Evolutionary conservation across 2,329 filamentous ascomycete species (phyloP).

Genomic region (Curvularia spicifera): DNA sequence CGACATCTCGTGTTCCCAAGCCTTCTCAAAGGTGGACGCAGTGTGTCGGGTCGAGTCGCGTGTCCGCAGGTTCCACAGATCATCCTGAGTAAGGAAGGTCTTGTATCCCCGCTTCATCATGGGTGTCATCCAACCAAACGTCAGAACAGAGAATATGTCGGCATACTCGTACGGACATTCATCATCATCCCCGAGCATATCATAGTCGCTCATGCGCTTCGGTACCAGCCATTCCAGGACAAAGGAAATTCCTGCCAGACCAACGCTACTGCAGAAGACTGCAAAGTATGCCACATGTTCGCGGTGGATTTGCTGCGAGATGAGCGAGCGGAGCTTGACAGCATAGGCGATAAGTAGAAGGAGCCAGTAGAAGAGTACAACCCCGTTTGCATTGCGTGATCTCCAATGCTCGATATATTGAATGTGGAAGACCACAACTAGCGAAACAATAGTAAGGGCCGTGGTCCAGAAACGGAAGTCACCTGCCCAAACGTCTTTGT

Average conservation of each 20-base stretch:
- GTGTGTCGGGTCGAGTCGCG: constrained; percentile 80
- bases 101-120: constrained; percentile 96
- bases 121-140: constrained; percentile 98
- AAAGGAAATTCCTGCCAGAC: constrained; percentile 73
- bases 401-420: constrained; percentile 89
- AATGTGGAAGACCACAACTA: constrained; percentile 75
- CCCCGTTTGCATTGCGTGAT: constrained; percentile 82
- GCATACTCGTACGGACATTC: constrained; percentile 87
- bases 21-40: constrained; percentile 69
- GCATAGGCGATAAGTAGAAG: constrained; percentile 78
- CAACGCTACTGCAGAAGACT: constrained; percentile 74
- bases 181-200: constrained; percentile 70
- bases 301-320: constrained; percentile 76
- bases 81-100: constrained; percentile 89
- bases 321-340: constrained; percentile 84
- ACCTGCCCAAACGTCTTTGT: constrained; percentile 72
- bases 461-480: constrained; percentile 91
- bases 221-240: constrained; percentile 84
- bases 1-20: constrained; percentile 78
- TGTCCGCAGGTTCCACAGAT: constrained; percentile 89
- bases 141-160: constrained; percentile 89
- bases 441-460: constrained; percentile 71
- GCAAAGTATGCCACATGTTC: constrained; percentile 76
- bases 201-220: constrained; percentile 74
- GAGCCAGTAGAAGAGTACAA: constrained; percentile 91